Evolutionary conservation across 2,329 filamentous ascomycete species (phyloP).

Genomic region (Canariomyces notabilis): DNA sequence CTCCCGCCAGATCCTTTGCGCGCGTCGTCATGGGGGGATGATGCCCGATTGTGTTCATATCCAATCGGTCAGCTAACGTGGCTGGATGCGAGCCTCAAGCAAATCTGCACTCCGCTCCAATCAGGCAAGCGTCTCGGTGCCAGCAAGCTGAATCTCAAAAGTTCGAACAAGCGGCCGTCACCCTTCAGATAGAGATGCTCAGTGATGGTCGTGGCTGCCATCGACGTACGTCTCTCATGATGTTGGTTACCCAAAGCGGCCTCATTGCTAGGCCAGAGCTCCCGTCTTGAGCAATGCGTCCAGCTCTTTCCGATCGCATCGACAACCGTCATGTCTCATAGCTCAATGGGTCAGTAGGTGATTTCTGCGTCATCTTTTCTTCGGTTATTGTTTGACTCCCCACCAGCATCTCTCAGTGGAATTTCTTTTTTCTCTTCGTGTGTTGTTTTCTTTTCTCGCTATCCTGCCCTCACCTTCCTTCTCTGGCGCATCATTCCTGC

Average conservation of each 20-base stretch:
- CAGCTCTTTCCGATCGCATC: not conserved
- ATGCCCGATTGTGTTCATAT: constrained; percentile 15
- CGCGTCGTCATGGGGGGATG: constrained; percentile 14
- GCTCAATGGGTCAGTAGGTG: not conserved
- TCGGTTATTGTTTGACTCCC: not conserved
- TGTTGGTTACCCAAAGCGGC: constrained; percentile 5
- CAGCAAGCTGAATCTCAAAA: constrained; percentile 6
- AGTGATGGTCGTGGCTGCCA: constrained; percentile 7
- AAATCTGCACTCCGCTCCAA: constrained; percentile 14
- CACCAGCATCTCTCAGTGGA: constrained; percentile 1
- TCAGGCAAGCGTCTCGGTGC: constrained; percentile 3
- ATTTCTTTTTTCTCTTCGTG: not conserved
- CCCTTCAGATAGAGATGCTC: not conserved
- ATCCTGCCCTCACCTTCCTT: not conserved
- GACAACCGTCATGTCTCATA: not conserved
- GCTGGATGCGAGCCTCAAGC: constrained; percentile 15
- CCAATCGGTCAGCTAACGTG: constrained; percentile 15
- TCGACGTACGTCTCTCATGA: not conserved
- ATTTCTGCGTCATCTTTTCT: not conserved
- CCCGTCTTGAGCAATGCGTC: not conserved
- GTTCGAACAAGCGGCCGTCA: constrained; percentile 7
- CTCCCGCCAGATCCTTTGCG: not conserved
- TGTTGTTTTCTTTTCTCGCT: too few species aligned
- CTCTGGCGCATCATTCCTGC: constrained; percentile 1
- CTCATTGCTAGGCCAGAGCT: not conserved